Evolutionary conservation across 2,329 filamentous ascomycete genomes (phyloP).

Genomic region (Trichoderma aggressivum): DNA sequence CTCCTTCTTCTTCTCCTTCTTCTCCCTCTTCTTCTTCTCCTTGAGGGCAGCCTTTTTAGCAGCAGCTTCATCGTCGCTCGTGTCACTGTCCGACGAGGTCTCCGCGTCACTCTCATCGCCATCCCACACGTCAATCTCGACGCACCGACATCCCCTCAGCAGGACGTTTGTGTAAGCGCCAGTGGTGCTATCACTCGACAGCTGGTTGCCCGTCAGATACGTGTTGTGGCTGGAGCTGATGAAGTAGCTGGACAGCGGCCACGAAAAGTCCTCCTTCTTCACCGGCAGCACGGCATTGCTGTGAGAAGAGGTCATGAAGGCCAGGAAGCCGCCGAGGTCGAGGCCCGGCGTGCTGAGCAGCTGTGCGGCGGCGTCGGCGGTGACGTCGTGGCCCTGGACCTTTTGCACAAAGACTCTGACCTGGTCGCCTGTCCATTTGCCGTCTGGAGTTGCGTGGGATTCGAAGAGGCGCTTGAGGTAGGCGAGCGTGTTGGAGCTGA

Average conservation of each 20-base stretch:
- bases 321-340: constrained; percentile 48
- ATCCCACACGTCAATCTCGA: constrained; percentile 96
- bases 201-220: constrained; percentile 84
- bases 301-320: constrained; percentile 54
- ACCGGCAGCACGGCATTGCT: constrained; percentile 42
- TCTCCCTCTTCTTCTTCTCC: constrained; percentile 39
- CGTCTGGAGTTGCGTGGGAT: constrained; percentile 39
- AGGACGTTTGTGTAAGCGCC: constrained; percentile 84
- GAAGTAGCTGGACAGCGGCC: constrained; percentile 85
- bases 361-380: constrained; percentile 28
- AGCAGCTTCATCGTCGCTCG: constrained; percentile 46
- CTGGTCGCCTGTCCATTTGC: constrained; percentile 46
- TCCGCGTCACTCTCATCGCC: constrained; percentile 70
- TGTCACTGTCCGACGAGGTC: constrained; percentile 52
- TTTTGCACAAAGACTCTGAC: constrained; percentile 45
- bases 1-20: constrained; percentile 42
- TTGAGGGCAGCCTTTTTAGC: background rate
- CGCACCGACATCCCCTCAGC: constrained; percentile 80
- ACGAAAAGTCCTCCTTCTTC: constrained; percentile 56
- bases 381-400: constrained; percentile 43
- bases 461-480: constrained; percentile 48
- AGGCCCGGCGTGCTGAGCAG: constrained; percentile 35
- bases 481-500: constrained; percentile 40
- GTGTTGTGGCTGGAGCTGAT: constrained; percentile 96
- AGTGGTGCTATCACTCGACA: constrained; percentile 81